Evolutionary conservation across 2,329 filamentous ascomycete genomes (phyloP), one percentile per base, ranked within the genome.

Genomic region (Fusarium sp.): DNA sequence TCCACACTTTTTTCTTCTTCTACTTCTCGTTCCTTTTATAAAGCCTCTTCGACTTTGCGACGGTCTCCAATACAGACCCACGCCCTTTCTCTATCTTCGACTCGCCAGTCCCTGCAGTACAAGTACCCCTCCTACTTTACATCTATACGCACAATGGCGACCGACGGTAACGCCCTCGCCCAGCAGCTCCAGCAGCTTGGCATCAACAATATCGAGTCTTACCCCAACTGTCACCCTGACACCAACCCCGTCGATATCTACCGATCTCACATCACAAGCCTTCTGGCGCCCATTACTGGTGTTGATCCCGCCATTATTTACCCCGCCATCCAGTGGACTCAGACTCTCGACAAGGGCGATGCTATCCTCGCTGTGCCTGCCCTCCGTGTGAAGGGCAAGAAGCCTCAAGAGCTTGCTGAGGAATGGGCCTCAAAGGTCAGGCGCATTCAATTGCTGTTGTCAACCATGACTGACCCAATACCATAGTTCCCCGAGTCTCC

Each of bases 331-430:
- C 88, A 92, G 82, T 95, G 92, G 92, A 95, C 93, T 7, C 85
- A 88, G 67, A 88, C 90, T 40, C 84, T 94, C 24, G 93, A 96
- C 71, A 94, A 94, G 83, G 94, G 94, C 49, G 94, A 97, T 80
- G 82, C 97, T 73, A 87, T 92, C 56, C 81, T 97, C 48, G 90
- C 93, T 11, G 89, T 93, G 11, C 92, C 94, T 18, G 92, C 93
- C n/a, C 86, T 97, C 69, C 87, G 93, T 67, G 81, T 95, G 75
- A 95, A 92, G 81, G 90, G 90, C 69, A 85, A 85, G 79, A 92
- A 92, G 78, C 89, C 90, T 13, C 82, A 84, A 65, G 88, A 87
- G 71, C 81, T 92, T 55, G 89, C 87, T 14, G 79, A 82, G 67
- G 86, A 92, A 76, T 91, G 89, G 88, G 82, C 83, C 37, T 82